Evolutionary conservation across 768 basidiomycete genomes (phyloP).

Genomic region (Lyophyllum semitale): DNA sequence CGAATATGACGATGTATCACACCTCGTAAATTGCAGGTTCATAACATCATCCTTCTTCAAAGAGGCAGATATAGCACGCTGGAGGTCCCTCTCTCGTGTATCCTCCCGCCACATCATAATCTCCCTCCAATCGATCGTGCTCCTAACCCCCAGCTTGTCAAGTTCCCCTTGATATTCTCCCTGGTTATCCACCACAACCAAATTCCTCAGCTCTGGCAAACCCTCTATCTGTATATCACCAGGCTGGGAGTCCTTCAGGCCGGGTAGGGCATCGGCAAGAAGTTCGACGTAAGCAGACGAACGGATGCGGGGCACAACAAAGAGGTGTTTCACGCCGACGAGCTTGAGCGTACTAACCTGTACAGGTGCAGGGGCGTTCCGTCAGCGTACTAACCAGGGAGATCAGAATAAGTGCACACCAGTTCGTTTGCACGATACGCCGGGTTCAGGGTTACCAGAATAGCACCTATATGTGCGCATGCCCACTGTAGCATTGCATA

Average conservation of each 20-base stretch:
- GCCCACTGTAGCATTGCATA: constrained; percentile 88
- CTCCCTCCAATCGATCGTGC: constrained; percentile 72
- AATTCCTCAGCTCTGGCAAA: constrained; percentile 61
- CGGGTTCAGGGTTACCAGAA: constrained; percentile 82
- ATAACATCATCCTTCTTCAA: constrained; percentile 69
- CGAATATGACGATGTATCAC: constrained; percentile 4
- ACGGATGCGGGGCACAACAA: constrained; percentile 71
- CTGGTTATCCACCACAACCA: constrained; percentile 70
- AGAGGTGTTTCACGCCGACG: constrained; percentile 67
- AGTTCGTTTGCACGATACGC: constrained; percentile 75
- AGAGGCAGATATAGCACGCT: constrained; percentile 41
- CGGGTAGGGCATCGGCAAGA: constrained; percentile 59
- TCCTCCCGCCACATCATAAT: constrained; percentile 69
- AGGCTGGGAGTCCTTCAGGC: constrained; percentile 47
- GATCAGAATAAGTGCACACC: constrained; percentile 39
- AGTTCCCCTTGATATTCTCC: constrained; percentile 39
- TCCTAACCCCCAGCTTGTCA: constrained; percentile 42
- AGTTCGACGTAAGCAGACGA: constrained; percentile 63
- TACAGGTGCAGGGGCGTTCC: constrained; percentile 3
- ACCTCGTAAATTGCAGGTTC: constrained; percentile 88
- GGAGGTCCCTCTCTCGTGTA: constrained; percentile 38
- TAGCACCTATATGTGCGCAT: constrained; percentile 81
- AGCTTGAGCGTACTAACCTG: constrained; percentile 66
- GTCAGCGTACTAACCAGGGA: neutral
- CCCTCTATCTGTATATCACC: constrained; percentile 59